These are phyloP conservation scores for Calonectria pauciramosa DNA, from an alignment of 2,329 filamentous ascomycete genomes.

Conservation along the genomic window DNA sequence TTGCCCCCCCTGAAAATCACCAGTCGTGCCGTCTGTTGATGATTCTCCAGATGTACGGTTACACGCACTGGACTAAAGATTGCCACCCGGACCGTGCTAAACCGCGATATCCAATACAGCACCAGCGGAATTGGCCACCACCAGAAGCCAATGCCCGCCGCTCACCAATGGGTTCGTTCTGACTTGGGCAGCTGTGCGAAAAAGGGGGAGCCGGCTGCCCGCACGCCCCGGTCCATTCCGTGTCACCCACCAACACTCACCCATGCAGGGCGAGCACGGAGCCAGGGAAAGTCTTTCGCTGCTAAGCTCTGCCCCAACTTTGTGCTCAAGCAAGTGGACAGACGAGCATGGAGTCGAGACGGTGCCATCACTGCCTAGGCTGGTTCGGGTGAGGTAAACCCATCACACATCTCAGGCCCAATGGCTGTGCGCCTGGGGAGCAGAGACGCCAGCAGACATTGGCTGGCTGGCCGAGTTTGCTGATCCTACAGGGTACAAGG, in stretches of 20 bases:
- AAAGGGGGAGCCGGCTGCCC: conserved; percentile 29
- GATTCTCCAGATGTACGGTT: background rate
- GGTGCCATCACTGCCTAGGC: conserved; percentile 39
- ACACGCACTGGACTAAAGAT: background rate
- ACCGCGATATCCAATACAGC: background rate
- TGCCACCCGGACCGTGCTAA: conserved; percentile 1
- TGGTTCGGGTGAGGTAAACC: conserved; percentile 44
- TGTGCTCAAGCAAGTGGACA: conserved; percentile 15
- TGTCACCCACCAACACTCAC: conserved; percentile 26
- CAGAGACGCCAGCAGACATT: conserved; percentile 32
- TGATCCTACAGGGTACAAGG: conserved; percentile 44
- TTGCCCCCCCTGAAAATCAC: conserved; percentile 14
- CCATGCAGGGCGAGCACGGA: conserved; percentile 35
- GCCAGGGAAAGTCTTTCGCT: conserved; percentile 24
- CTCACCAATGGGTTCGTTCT: conserved; percentile 20
- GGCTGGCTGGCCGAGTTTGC: conserved; percentile 38
- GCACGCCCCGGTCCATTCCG: conserved; percentile 38
- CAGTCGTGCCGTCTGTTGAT: conserved; percentile 5
- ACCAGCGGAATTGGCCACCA: background rate
- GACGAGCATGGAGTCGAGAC: conserved; percentile 25
- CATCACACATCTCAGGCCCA: conserved; percentile 35
- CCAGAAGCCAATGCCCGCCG: background rate
- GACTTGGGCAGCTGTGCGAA: conserved; percentile 19
- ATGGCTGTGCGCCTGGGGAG: conserved; percentile 38
- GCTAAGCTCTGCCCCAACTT: conserved; percentile 12